Percentiles rank a stretch among this genome's conserved stretches.
phyloP scores from a whole-genome alignment of 768 basidiomycete genomes.

The Trametes cinnabarina region DNA sequence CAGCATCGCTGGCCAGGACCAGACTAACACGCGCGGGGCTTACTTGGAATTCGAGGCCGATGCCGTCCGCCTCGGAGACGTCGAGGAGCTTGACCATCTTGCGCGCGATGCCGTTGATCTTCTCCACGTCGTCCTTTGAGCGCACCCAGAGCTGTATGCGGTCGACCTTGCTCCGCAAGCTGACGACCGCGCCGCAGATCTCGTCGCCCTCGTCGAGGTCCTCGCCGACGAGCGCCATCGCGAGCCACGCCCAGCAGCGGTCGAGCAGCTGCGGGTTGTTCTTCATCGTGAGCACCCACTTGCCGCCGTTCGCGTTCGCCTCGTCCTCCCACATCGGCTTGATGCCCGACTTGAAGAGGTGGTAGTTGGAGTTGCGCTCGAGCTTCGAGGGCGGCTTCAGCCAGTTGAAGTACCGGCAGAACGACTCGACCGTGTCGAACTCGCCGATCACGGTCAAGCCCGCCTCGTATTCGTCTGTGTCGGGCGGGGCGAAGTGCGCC shows the following conservation, averaged over 20 bases:
- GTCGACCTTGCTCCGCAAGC: constrained; percentile 81
- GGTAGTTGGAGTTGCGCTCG: constrained; percentile 90
- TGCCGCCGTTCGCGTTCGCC: constrained; percentile 88
- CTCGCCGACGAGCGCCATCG: constrained; percentile 89
- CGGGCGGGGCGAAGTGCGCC: constrained; percentile 44
- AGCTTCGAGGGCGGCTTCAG: constrained; percentile 87
- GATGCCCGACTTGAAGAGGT: constrained; percentile 92
- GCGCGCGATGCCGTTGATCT: constrained; percentile 81
- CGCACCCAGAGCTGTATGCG: constrained; percentile 92
- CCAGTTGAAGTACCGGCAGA: constrained; percentile 93
- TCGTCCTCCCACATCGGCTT: constrained; percentile 98
- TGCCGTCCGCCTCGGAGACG: constrained; percentile 77
- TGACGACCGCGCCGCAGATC: constrained; percentile 86
- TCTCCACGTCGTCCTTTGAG: constrained; percentile 80
- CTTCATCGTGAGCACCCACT: constrained; percentile 95
- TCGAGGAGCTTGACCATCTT: constrained; percentile 80
- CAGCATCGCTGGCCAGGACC: background rate
- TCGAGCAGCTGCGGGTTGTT: constrained; percentile 77
- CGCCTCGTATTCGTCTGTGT: constrained; percentile 79
- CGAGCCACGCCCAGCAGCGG: constrained; percentile 86
- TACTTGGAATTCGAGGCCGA: constrained; percentile 91
- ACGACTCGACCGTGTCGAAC: constrained; percentile 86
- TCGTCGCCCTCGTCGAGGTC: constrained; percentile 65
- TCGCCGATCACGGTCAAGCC: constrained; percentile 84
- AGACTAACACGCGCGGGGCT: constrained; percentile 18